Conservation (phyloP, 345 rosid genomes). For the Brassica carinata region DNA sequence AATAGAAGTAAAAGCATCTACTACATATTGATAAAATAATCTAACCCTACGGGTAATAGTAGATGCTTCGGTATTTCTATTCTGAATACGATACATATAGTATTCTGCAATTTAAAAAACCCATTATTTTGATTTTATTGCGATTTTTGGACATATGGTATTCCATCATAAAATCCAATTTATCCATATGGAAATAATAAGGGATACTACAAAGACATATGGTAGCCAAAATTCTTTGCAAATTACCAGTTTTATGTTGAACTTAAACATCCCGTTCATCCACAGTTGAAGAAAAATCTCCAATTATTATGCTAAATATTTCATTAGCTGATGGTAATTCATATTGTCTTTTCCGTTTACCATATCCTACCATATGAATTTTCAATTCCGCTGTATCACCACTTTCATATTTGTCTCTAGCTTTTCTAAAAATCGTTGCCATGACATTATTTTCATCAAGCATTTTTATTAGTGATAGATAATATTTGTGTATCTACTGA, state of each 20-base stretch:
- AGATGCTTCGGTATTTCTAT: not conserved
- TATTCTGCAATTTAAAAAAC: not conserved
- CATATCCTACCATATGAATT: not conserved
- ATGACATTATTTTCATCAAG: not conserved
- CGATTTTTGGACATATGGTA: not conserved
- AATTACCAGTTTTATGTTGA: not conserved
- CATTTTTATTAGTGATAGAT: not conserved
- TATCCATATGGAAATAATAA: not conserved
- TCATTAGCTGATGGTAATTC: not conserved
- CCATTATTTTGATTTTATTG: not conserved
- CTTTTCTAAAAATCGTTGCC: not conserved
- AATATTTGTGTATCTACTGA: not conserved
- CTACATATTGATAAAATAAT: not conserved
- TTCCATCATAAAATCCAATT: not conserved
- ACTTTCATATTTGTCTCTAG: not conserved
- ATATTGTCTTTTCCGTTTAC: not conserved
- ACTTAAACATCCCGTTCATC: not conserved
- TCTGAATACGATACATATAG: not conserved
- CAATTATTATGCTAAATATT: not conserved
- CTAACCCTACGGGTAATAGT: not conserved
- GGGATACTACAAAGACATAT: not conserved
- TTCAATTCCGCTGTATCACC: not conserved
- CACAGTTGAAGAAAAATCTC: not conserved
- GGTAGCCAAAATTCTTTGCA: not conserved
- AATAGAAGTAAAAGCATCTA: not conserved